Conservation (phyloP, 2,329 filamentous ascomycete genomes). For the Colletotrichum acutatum region DNA sequence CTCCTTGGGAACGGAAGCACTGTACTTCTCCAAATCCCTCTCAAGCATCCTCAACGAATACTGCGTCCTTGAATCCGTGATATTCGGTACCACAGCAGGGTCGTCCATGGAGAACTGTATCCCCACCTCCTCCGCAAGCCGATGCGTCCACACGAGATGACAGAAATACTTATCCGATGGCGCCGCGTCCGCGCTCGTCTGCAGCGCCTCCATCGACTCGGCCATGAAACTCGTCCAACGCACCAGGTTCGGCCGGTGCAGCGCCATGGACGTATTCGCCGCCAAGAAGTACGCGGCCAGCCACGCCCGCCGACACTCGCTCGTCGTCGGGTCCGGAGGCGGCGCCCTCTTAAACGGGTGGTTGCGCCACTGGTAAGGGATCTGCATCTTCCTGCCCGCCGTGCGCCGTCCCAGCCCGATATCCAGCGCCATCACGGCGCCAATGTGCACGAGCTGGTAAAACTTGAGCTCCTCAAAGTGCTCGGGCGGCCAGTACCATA, state of each 20-base stretch:
- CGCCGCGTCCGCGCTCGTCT: slow-evolving; percentile 64
- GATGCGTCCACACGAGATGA: slow-evolving; percentile 69
- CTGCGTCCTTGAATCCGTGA: slow-evolving; percentile 72
- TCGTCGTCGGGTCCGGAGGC: slow-evolving; percentile 61
- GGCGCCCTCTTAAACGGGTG: slow-evolving; percentile 54
- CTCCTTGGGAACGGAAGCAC: slow-evolving; percentile 61
- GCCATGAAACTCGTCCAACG: slow-evolving; percentile 70
- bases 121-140: slow-evolving; percentile 75
- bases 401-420: slow-evolving; percentile 75
- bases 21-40: slow-evolving; percentile 71
- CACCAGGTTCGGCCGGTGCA: slow-evolving; percentile 70
- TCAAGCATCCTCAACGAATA: slow-evolving; percentile 74
- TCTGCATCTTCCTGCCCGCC: slow-evolving; percentile 10
- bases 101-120: slow-evolving; percentile 76
- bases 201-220: slow-evolving; percentile 67
- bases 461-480: slow-evolving; percentile 89
- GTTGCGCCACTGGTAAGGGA: slow-evolving; percentile 49
- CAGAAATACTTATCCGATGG: slow-evolving; percentile 68
- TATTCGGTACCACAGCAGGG: slow-evolving; percentile 60
- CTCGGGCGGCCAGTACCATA: slow-evolving; percentile 89
- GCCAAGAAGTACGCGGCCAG: slow-evolving; percentile 69
- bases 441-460: slow-evolving; percentile 86
- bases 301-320: slow-evolving; percentile 69
- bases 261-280: slow-evolving; percentile 68
- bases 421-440: slow-evolving; percentile 84